Conservation (phyloP, 1,139 yeast genomes). For the Suhomyces bribrorum region DNA sequence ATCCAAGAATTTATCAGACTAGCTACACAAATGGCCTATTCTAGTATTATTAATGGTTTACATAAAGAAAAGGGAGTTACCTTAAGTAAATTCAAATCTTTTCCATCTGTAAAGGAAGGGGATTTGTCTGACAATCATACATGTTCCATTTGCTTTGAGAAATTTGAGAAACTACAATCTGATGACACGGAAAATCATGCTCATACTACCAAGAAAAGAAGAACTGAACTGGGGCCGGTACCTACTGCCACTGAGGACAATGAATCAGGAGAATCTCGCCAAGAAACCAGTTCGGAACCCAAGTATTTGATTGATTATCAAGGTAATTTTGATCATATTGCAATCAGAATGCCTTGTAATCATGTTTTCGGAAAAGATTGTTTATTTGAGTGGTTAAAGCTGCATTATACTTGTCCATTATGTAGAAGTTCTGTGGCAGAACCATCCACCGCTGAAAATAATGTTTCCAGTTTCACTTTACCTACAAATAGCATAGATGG, state of each 20-base stretch:
- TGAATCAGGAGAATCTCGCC: constrained; percentile 6
- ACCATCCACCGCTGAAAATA: constrained; percentile 6
- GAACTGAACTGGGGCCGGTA: constrained; percentile 4
- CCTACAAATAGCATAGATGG: constrained; percentile 9
- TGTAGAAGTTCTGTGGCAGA: constrained; percentile 62
- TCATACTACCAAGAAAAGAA: constrained; percentile 18
- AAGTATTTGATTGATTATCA: constrained; percentile 28
- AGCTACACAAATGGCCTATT: constrained; percentile 70
- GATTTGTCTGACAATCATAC: constrained; percentile 34
- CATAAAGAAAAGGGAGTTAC: constrained; percentile 52
- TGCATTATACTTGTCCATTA: constrained; percentile 74
- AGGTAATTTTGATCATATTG: constrained; percentile 53
- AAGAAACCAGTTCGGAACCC: constrained; percentile 6
- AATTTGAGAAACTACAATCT: constrained; percentile 30
- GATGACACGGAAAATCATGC: constrained; percentile 12
- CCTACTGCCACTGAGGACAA: constrained; percentile 9
- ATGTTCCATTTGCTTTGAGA: constrained; percentile 74
- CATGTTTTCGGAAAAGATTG: constrained; percentile 79
- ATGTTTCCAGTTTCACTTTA: constrained; percentile 8
- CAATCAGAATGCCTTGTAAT: constrained; percentile 77
- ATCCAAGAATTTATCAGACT: constrained; percentile 59
- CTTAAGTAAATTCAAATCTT: constrained; percentile 50
- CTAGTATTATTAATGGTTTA: constrained; percentile 53
- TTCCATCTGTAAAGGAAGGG: constrained; percentile 36
- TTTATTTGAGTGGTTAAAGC: constrained; percentile 70